Evolutionary conservation across 345 rosid genomes (phyloP), one percentile per base, ranked within the genome.

Genomic region (Diplotaxis tenuifolia): DNA sequence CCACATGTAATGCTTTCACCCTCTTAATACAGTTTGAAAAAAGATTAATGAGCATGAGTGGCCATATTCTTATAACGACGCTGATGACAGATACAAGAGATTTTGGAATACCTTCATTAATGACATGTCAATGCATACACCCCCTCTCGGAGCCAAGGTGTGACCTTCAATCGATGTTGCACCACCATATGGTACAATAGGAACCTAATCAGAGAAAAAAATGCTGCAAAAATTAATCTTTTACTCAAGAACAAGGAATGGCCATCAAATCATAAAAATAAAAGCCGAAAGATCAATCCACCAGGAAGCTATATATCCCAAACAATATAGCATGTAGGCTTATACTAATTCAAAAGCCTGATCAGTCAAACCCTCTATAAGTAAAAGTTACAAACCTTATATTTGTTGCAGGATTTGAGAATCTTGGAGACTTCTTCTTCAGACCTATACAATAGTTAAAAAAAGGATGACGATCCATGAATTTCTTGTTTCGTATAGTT

Each of bases 101-200:
- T 61, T n/a, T n/a, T 20, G 49, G 70, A 61, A 75, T 83, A 91
- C 98, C 85, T 94, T 89, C 98, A 94, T 94, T 16, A 55, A 64
- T 45, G 97, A 83, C 97, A 91, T 86, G 85, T 91, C 90, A 71
- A 94, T 84, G 82, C 96, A 87, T 78, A 94, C 90, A 78, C 96
- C 97, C 22, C 97, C 98, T 70, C 82, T 79, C 71, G 97, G 98
- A 73, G 96, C 84, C 61, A 94, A 75, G 32, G 88, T 91, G 73
- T 94, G 98, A 27, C 98, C 97, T 86, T 94, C 98, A 63, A 94
- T 78, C 74, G 98, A 94, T 62, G 98, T 94, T 54, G 98, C 97
- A 70, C 98, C 98, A 76, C 98, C 98, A 82, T 89, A 94, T 47
- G 97, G 98, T 74, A 94, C 87, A 68, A 94, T 85, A 36, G 97